Base-by-base conservation (phyloP, 805 yeast genomes). In the Hanseniaspora pseudoguilliermondii region DNA sequence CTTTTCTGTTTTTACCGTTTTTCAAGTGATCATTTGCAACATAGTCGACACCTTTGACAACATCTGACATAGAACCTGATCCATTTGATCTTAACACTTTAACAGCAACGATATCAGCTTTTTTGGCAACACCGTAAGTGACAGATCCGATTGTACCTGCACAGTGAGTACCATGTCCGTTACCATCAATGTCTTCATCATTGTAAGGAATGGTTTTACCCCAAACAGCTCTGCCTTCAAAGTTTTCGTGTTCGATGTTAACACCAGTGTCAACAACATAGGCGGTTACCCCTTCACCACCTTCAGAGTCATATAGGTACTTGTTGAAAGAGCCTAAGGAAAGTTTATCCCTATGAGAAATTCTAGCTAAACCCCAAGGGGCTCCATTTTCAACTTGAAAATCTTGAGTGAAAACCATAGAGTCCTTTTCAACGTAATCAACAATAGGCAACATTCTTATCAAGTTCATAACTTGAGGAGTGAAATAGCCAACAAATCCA, bases 91-190 rank as follows among this genome's bases (percentile, higher is more conserved):
- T 80, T 69, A 87, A 75, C 10, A 87, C 95, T 68, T 87, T 86
- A 58, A 87, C 86, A 34, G 95, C 95, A 63, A 84, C 88, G 55
- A 87, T 69, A 21, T 81, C 75, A 10, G 90, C 93, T 53, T 79
- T 74, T 71, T 88, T 87, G 57, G 95, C 90, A 55, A 87, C 86
- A 72, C 96, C 96, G 61, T 83, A 86, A 53, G 79, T 73, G 59
- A 75, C 74, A 23, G 93, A 84, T 51, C 83, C 96, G 64, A 90
- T 86, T 38, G 95, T 88, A 71, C 96, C 97, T n/a, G 96, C 95
- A 73, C 95, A 87, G 66, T 89, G 97, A 47, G 96, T 87, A 65
- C 97, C 97, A 71, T 89, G 97, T 52, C 96, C 97, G 64, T 86
- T 85, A 54, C 88, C 93, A 68, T 90, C 96, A 46, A 75, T 64